phyloP scores from a whole-genome alignment of 2,329 filamentous ascomycete species.

The Pseudocercospora fijiensis region DNA sequence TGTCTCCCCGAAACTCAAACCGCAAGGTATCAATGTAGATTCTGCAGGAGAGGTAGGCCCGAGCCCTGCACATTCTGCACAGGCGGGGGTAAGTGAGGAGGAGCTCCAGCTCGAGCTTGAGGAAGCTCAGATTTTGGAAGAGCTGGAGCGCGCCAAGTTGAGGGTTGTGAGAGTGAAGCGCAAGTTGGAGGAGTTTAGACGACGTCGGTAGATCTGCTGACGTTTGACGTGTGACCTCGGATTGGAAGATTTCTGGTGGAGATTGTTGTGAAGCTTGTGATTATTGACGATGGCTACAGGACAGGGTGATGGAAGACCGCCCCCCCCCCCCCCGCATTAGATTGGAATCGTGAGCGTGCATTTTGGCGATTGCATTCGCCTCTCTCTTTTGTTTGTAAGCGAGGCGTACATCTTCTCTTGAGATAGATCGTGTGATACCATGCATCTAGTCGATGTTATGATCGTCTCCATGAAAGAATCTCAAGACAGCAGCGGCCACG shows the following conservation, averaged over 20 bases:
- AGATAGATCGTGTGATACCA: background rate
- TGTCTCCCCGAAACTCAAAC: background rate
- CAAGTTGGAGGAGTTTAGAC: background rate
- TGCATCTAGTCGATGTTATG: slow-evolving; percentile 39
- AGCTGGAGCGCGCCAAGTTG: background rate
- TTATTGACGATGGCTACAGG: background rate
- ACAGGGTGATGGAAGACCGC: background rate
- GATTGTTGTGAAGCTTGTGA: too few relatives aligned
- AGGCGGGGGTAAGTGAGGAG: background rate
- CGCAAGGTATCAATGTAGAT: background rate
- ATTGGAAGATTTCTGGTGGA: too few relatives aligned
- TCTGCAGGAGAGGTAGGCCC: background rate
- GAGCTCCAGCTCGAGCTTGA: background rate
- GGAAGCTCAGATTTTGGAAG: background rate
- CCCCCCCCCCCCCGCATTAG: background rate
- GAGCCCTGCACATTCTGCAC: background rate
- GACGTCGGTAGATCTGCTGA: background rate
- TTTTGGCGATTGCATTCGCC: background rate
- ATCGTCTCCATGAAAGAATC: slow-evolving; percentile 54
- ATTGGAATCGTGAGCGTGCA: background rate
- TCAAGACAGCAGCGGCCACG: slow-evolving; percentile 42
- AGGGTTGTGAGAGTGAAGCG: background rate
- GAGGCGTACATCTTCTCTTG: background rate
- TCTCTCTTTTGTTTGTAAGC: background rate
- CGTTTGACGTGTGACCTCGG: background rate